These are phyloP conservation scores for Exidia glandulosa DNA, from an alignment of 768 basidiomycete genomes.

Conservation along the genomic window DNA sequence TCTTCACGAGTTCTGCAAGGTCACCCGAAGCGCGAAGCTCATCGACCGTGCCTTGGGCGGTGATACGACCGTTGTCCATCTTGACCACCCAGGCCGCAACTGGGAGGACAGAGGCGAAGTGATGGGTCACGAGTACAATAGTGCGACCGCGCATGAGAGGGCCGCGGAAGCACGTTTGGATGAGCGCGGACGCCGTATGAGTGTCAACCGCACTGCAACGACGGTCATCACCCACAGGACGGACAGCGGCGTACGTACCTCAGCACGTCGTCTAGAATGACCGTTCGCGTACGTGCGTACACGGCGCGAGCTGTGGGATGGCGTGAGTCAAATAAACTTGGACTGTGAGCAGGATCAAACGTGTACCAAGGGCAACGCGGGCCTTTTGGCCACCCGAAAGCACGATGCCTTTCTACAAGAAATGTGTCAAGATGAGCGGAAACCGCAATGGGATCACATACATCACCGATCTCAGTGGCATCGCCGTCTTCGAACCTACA, in stretches of 20 bases:
- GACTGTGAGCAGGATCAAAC: background rate
- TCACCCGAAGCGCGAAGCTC: background rate
- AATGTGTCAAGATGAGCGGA: background rate
- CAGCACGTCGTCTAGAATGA: slow-evolving; percentile 13
- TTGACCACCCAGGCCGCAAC: background rate
- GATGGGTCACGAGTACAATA: slow-evolving; percentile 27
- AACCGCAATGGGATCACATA: background rate
- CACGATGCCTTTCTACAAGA: slow-evolving; percentile 24
- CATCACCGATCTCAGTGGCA: background rate
- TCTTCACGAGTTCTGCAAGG: background rate
- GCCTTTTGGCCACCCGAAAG: slow-evolving; percentile 13
- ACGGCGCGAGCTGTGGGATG: slow-evolving; percentile 12
- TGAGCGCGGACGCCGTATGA: slow-evolving; percentile 23
- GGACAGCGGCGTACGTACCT: too few relatives aligned
- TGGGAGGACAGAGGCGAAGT: background rate
- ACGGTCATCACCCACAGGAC: background rate
- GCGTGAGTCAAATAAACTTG: background rate
- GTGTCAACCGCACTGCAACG: slow-evolving; percentile 19
- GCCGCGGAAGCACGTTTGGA: slow-evolving; percentile 24
- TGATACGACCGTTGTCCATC: background rate
- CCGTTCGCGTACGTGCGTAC: slow-evolving; percentile 7
- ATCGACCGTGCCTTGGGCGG: background rate
- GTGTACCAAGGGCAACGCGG: background rate
- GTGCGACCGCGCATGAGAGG: slow-evolving; percentile 22
- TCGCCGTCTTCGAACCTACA: too few relatives aligned